Evolutionary conservation across 768 basidiomycete species (phyloP), one percentile per base, ranked within the genome.

Genomic region (Stropharia rugosoannulata): DNA sequence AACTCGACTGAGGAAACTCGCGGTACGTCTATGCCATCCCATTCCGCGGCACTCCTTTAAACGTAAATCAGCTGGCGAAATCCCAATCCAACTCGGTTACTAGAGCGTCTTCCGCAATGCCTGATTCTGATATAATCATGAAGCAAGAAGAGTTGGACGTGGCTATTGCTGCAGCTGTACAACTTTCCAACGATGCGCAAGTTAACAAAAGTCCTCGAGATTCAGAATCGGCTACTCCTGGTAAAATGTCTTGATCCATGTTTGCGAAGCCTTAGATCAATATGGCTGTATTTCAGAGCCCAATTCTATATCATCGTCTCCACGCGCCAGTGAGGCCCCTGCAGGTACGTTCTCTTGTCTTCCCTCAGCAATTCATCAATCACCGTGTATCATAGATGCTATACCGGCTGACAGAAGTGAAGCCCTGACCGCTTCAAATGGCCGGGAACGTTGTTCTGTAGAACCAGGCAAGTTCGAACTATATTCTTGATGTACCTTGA

Each of bases 1-100:
- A 53, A 65, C 62, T 46, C 59, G 63, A 13, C 39, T 64, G 47
- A 66, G 63, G 57, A 68, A 68, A 64, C 68, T 82, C n/a, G 67
- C 78, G 72, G 70, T 68, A 16, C 35, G 70, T 63, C 32, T 27
- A 45, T 16, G 7, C 10, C 38, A 15, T 40, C 5, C 9, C 4
- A 9, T 49, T 47, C 29, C 19, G 4, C 9, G 18, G 2, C 39
- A 19, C 11, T 19, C 49, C 42, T 16, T 54, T 18, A 42, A 7
- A n/a, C 45, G n/a, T 32, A 13, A 4, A n/a, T 32, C 40, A 63
- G 62, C 38, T 59, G 36, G 59, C 57, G 11, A 61, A 57, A 51
- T 57, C 56, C 38, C 49, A 56, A n/a, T 53, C 43, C 44, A 49
- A 18, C 57, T 47, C 45, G 18, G 38, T 19, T 16, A 25, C 46